These are phyloP conservation scores for Cordyceps javanica DNA, from an alignment of 2,329 filamentous ascomycete genomes.

Conservation along the genomic window DNA sequence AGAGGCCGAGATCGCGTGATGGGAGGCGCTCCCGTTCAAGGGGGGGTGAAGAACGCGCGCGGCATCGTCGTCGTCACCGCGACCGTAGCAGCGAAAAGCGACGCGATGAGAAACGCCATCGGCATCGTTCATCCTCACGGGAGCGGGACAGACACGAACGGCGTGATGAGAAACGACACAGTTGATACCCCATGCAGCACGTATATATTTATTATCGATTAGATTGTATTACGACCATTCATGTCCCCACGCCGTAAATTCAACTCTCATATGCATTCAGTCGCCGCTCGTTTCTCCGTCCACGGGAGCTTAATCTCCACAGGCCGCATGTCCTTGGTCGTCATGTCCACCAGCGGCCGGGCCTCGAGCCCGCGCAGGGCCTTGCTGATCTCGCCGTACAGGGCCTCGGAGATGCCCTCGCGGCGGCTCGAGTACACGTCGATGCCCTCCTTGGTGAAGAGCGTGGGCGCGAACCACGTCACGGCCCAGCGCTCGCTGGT, in stretches of 20 bases:
- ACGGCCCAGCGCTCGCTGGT: conserved; percentile 62
- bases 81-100: conserved; percentile 16
- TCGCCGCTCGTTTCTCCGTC: conserved; percentile 20
- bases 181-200: conserved; percentile 8
- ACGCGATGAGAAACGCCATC: conserved; percentile 13
- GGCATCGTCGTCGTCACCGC: conserved; percentile 13
- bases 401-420: conserved; percentile 53
- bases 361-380: conserved; percentile 43
- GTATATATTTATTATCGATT: conserved; percentile 1
- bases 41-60: conserved; percentile 7
- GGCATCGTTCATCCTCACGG: conserved; percentile 8
- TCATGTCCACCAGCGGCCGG: conserved; percentile 46
- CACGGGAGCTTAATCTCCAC: conserved; percentile 49
- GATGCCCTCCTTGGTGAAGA: conserved; percentile 77
- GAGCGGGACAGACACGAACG: conserved; percentile 4
- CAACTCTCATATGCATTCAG: background rate
- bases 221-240: background rate
- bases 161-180: conserved; percentile 5
- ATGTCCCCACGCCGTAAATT: background rate
- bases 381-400: conserved; percentile 49
- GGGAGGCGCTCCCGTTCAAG: background rate
- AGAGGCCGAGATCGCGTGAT: background rate
- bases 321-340: conserved; percentile 41
- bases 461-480: conserved; percentile 76
- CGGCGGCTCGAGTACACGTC: conserved; percentile 67